A percentile compares a stretch with the other conserved stretches of the same genome.
Conservation (phyloP, 2,329 filamentous ascomycete genomes). For the Penicillium sp. region DNA sequence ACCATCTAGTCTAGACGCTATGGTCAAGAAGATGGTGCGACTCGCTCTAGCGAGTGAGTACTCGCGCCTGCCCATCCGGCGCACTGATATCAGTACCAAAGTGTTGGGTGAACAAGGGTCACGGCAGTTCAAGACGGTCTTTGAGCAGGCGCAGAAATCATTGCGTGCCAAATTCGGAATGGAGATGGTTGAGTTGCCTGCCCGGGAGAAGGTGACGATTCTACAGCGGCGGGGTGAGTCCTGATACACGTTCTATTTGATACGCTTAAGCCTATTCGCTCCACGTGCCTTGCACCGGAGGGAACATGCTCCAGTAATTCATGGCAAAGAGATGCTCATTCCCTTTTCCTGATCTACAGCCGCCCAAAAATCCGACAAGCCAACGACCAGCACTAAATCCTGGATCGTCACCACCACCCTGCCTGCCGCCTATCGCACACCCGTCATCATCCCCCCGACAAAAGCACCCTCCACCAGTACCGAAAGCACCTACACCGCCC, state of each 20-base stretch:
- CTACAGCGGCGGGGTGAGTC: conserved; percentile 72
- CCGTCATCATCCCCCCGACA: conserved; percentile 68
- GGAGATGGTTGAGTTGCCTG: conserved; percentile 82
- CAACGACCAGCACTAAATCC: conserved; percentile 59
- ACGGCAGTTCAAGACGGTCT: conserved; percentile 74
- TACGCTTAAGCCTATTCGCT: no score
- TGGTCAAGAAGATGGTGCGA: conserved; percentile 64
- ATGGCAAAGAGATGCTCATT: neutral
- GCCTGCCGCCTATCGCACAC: conserved; percentile 65
- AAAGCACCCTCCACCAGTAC: conserved; percentile 64
- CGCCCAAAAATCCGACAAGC: conserved; percentile 49
- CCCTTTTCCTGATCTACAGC: conserved; percentile 36
- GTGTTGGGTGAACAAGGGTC: conserved; percentile 70
- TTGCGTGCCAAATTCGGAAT: conserved; percentile 81
- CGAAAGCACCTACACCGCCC: conserved; percentile 77
- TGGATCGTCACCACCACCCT: conserved; percentile 79
- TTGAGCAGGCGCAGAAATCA: conserved; percentile 72
- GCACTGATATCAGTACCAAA: conserved; percentile 60
- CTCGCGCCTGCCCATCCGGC: conserved; percentile 58
- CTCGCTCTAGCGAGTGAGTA: conserved; percentile 63
- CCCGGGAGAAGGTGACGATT: conserved; percentile 76
- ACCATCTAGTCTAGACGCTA: conserved; percentile 36
- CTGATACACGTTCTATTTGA: neutral
- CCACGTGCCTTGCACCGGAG: neutral
- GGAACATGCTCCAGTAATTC: neutral